These are phyloP conservation scores for Arthrobotrys iridis DNA, from an alignment of 2,329 filamentous ascomycete species.

Conservation along the genomic window DNA sequence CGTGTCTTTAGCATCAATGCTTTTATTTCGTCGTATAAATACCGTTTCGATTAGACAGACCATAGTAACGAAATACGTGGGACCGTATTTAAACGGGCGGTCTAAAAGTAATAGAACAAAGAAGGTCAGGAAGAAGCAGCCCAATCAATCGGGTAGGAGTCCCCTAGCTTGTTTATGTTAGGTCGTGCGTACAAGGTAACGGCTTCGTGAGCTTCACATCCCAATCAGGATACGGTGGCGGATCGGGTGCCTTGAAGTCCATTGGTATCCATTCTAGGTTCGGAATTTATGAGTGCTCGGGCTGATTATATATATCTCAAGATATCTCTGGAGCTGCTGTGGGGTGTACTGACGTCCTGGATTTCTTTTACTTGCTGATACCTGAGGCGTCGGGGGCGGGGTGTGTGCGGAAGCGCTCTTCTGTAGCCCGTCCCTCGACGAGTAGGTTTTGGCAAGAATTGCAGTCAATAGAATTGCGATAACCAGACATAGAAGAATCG, in stretches of 20 bases:
- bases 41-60: background rate
- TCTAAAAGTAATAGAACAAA: slow-evolving; percentile 60
- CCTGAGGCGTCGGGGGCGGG: background rate
- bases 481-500: slow-evolving; percentile 6
- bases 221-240: slow-evolving; percentile 74
- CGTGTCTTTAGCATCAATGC: too few relatives aligned
- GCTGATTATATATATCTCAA: background rate
- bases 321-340: background rate
- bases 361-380: background rate
- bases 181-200: slow-evolving; percentile 70
- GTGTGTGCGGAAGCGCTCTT: background rate
- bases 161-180: too few relatives aligned
- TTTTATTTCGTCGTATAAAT: too few relatives aligned
- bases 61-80: slow-evolving; percentile 61
- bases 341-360: slow-evolving; percentile 10
- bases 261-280: slow-evolving; percentile 67
- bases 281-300: background rate
- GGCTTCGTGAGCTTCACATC: slow-evolving; percentile 75
- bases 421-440: background rate
- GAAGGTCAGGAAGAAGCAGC: too few relatives aligned
- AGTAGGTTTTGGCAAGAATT: slow-evolving; percentile 2
- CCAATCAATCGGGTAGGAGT: too few relatives aligned
- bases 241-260: slow-evolving; percentile 70
- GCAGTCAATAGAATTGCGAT: background rate
- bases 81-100: slow-evolving; percentile 79